A percentile compares a stretch with the other conserved stretches of the same genome.
Evolutionary conservation across 768 basidiomycete species (phyloP).

Genomic region (Podaxis rugospora): DNA sequence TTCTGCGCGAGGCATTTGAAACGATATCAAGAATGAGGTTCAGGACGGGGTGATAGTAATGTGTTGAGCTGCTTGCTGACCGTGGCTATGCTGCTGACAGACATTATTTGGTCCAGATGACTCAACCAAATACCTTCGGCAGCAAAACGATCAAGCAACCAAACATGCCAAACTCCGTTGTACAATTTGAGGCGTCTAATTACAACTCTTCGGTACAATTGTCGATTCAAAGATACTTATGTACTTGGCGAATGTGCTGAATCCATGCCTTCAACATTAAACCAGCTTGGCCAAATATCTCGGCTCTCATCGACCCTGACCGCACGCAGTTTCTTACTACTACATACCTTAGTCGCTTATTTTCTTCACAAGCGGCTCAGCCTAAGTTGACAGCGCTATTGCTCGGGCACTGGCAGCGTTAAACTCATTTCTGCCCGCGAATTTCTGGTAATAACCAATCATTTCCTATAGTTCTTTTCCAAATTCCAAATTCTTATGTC

Average conservation of each 20-base stretch:
- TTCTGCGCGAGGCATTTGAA: conserved; percentile 81
- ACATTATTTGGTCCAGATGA: neutral
- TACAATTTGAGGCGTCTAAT: too few relatives aligned
- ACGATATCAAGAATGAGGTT: neutral
- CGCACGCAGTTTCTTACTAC: too few relatives aligned
- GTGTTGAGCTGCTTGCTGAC: neutral
- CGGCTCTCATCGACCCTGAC: too few relatives aligned
- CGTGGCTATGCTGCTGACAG: conserved; percentile 1
- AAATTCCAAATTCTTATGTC: too few relatives aligned
- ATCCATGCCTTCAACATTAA: neutral
- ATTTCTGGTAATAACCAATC: neutral
- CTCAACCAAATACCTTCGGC: neutral
- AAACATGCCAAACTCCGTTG: too few relatives aligned
- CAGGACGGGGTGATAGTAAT: conserved; percentile 4
- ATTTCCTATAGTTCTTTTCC: too few relatives aligned
- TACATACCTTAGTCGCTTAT: too few relatives aligned
- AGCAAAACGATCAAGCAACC: neutral
- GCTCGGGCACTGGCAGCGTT: neutral
- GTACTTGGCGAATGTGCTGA: neutral
- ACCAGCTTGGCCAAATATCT: neutral
- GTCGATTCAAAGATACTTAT: neutral
- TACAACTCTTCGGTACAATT: neutral
- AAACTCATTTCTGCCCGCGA: neutral
- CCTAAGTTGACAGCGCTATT: too few relatives aligned
- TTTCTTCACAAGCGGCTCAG: too few relatives aligned